These are phyloP conservation scores for Botryotinia convoluta DNA, from an alignment of 2,329 filamentous ascomycete genomes.

Conservation along the genomic window DNA sequence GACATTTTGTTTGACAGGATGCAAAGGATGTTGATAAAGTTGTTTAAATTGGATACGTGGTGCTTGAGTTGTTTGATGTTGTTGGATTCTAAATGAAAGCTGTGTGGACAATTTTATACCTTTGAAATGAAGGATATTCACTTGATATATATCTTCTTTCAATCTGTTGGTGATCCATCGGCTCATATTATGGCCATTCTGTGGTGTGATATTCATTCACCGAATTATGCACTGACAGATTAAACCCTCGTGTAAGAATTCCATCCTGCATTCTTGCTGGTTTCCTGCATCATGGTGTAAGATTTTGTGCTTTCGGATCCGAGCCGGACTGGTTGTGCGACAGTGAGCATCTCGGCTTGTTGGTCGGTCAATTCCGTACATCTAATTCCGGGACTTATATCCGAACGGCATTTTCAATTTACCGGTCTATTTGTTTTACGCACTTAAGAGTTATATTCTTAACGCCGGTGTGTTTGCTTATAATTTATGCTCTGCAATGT, in stretches of 20 bases:
- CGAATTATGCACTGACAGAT: background rate
- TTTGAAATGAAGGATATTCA: constrained; percentile 5
- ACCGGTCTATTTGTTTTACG: background rate
- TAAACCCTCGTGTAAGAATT: background rate
- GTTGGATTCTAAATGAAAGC: background rate
- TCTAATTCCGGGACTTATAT: background rate
- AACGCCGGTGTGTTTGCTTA: background rate
- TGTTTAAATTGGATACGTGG: background rate
- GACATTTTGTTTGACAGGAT: background rate
- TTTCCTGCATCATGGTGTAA: background rate
- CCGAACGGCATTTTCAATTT: background rate
- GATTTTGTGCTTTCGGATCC: constrained; percentile 9
- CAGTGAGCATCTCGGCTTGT: constrained; percentile 8
- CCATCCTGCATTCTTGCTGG: background rate
- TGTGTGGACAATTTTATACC: background rate
- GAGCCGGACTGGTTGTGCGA: constrained; percentile 8
- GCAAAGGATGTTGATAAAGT: background rate
- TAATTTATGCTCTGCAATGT: background rate
- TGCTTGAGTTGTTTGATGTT: background rate
- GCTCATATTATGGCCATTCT: background rate
- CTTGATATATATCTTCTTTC: constrained; percentile 7
- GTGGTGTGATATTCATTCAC: background rate
- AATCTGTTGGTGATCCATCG: background rate
- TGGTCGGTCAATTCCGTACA: background rate
- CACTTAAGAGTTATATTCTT: background rate